Base-by-base conservation (phyloP, 2,329 filamentous ascomycete species). In the Furcasterigmium sp. region DNA sequence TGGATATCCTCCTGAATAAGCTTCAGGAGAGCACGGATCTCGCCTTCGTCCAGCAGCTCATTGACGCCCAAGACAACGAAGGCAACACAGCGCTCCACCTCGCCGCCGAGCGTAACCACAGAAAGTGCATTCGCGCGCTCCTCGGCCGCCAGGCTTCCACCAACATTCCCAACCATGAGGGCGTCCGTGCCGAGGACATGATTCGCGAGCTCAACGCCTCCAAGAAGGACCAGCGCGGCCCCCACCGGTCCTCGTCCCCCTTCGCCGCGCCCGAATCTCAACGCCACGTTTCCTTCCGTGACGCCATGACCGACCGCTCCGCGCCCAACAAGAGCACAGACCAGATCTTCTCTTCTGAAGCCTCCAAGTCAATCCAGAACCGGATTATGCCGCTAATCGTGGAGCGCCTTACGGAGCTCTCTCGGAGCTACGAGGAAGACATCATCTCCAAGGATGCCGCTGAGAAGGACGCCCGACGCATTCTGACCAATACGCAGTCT, bases 1-100 rank as follows among this genome's bases (percentile, higher is more conserved):
- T 95, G 25, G 91, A 97, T 62, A 85, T 85, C 51, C 84, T 97
- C 48, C 74, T 97, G 43, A 91, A 94, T 63, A 90, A 85, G 61
- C 78, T 98, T 47, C 80, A 84, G 48, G 88, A 94, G 56, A 80
- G 82, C 1, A 80, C 87, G 52, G 81, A 88, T 5, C 84, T 84
- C 8, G 80, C 84, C 44, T 82, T 87, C 44, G 81, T 97, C 38
- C 87, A 90, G 47, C 73, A 80, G 38, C 67, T 97, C 10, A 70
- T 98, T 10, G 89, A 95, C 54, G 76, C 82, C 8, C 87, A 90
- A 57, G 91, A 98, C 61, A 72, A 83, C 21, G 84, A 90, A 32
- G 91, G 91, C 32, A 94, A 98, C 60, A 97, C 93, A 0, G 91
- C 93, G 3, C 64, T 85, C 41, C 82, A 85, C 47, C 68, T 85